Evolutionary conservation across 208 protist species (phyloP).

Genomic region (Herpetomonas samuelpessoai): DNA sequence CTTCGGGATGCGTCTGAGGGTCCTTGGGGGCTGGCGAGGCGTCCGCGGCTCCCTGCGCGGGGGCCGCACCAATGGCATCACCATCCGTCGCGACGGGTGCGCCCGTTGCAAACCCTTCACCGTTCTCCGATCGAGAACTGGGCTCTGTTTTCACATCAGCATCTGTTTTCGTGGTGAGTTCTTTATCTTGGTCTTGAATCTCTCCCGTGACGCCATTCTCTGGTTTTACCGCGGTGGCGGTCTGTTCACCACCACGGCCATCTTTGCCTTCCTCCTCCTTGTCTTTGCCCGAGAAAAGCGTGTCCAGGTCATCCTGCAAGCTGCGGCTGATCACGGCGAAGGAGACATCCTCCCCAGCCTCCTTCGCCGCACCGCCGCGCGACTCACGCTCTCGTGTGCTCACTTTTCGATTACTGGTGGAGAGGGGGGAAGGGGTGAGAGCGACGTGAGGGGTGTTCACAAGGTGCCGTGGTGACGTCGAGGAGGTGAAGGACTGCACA

Average conservation of each 20-base stretch:
- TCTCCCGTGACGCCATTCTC: no score
- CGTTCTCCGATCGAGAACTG: no score
- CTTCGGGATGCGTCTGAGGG: not conserved
- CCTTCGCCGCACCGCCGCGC: not conserved
- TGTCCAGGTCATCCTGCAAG: conserved; percentile 17
- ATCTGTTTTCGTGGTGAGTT: no score
- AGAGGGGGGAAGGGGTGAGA: conserved; percentile 23
- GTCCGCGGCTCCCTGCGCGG: not conserved
- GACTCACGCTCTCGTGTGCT: not conserved
- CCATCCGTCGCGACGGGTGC: not conserved
- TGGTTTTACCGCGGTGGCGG: conserved; percentile 1
- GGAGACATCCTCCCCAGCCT: conserved; percentile 9
- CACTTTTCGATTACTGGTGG: not conserved
- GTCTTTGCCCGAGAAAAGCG: conserved; percentile 17
- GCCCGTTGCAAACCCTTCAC: no score
- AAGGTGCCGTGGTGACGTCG: conserved; percentile 51
- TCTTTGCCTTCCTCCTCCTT: not conserved
- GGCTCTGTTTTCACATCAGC: no score
- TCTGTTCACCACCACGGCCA: not conserved
- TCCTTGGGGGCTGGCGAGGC: not conserved
- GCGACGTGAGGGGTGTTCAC: conserved; percentile 50
- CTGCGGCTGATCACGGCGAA: not conserved
- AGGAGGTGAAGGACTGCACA: conserved; percentile 49
- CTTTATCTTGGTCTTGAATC: no score
- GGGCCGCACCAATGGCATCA: not conserved